phyloP scores from a whole-genome alignment of 345 rosid species.

The Litchi chinensis region DNA sequence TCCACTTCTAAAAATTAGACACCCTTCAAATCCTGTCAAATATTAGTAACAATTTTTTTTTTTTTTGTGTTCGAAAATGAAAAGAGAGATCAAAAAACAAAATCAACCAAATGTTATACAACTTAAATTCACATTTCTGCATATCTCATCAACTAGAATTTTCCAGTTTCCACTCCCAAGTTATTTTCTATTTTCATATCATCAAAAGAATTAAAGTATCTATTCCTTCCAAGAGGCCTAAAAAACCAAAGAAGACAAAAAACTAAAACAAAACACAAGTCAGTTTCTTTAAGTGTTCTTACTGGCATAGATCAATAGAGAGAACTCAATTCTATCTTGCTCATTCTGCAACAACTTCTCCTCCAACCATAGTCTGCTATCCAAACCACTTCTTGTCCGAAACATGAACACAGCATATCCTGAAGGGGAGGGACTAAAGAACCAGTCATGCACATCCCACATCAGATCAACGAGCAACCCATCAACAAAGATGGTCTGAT shows the following conservation, averaged over 20 bases:
- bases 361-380: constrained; percentile 72
- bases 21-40: neutral
- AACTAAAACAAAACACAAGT: neutral
- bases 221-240: constrained; percentile 37
- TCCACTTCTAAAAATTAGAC: too few species aligned
- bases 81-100: neutral
- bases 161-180: neutral
- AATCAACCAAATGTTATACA: neutral
- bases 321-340: constrained; percentile 69
- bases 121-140: constrained; percentile 27
- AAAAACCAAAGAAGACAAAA: constrained; percentile 13
- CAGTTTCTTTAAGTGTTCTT: constrained; percentile 44
- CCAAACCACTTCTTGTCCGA: constrained; percentile 75
- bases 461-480: constrained; percentile 79
- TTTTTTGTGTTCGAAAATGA: neutral
- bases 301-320: constrained; percentile 77
- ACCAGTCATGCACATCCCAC: constrained; percentile 99
- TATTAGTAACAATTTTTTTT: neutral
- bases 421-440: constrained; percentile 49
- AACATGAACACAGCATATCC: constrained; percentile 90
- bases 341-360: constrained; percentile 62
- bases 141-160: constrained; percentile 20
- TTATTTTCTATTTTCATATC: constrained; percentile 24
- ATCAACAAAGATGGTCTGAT: constrained; percentile 81
- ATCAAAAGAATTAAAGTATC: constrained; percentile 41